Evolutionary conservation across 164 flowering plant species (phyloP), one percentile per base, ranked within the genome.

Genomic region (Vitis labrusca): DNA sequence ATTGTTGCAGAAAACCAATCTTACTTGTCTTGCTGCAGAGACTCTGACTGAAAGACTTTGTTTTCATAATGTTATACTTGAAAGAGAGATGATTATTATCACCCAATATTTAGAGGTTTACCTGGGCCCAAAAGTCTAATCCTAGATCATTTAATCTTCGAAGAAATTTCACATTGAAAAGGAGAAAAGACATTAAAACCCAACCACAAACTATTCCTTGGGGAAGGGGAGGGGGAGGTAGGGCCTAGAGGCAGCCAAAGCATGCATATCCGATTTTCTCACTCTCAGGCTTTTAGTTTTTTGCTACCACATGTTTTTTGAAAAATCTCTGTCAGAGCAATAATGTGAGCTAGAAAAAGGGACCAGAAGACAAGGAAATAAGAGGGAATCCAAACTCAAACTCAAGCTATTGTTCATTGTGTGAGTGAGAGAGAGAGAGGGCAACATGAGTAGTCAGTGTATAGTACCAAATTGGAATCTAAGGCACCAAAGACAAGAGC

Each of bases 391-490:
- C 65, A 47, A 23, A 69, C 54, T 30, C 70, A 19, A 19, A 51
- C 65, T 73, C 71, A 50, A 52, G 47, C 9, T 63, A 69, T 37
- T 73, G 51, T 55, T 67, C 66, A 71, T 30, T 37, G 57, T 71
- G 58, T 64, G 29, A 70, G 54, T 64, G 14, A 71, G 63, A 67
- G 62, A 72, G 66, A 73, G 61, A n/a, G 69, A 64, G 50, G 59
- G 37, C 27, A 49, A 54, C 61, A 77, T 71, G 48, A 84, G 74
- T 76, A 84, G 77, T 77, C 77, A 80, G 69, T 81, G 69, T 62
- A 23, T 71, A 9, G 84, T 76, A 58, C 82, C 86, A 51, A 75
- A 71, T 71, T 81, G 85, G 86, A 78, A 78, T 65, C 77, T 64
- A 49, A 68, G 71, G 54, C 74, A 76, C 58, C 81, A 77, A 68